phyloP scores from a whole-genome alignment of 495 filamentous ascomycete genomes.

The Diplogelasinospora grovesii region DNA sequence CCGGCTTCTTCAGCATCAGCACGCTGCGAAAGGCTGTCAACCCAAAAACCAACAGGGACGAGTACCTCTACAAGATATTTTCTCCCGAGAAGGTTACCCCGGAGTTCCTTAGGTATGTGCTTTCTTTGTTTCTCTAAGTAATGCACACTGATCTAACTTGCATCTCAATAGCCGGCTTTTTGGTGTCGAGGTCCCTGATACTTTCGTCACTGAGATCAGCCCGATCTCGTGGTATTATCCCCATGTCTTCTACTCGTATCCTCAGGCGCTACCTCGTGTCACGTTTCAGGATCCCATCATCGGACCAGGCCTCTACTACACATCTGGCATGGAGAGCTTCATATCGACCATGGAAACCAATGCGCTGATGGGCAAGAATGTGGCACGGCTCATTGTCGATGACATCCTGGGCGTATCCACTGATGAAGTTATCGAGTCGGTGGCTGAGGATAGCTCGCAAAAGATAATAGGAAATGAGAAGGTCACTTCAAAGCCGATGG shows the following conservation, averaged over 20 bases:
- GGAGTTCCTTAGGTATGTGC: constrained; percentile 49
- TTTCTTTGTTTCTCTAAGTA: neutral
- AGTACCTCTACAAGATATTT: constrained; percentile 96
- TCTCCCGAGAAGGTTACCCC: constrained; percentile 62
- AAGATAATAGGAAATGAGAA: neutral
- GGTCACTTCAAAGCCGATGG: constrained; percentile 6
- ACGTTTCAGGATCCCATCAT: constrained; percentile 81
- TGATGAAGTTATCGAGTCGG: neutral
- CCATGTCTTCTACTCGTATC: constrained; percentile 72
- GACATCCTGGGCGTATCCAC: constrained; percentile 25
- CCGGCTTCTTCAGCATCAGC: constrained; percentile 84
- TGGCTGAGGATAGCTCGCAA: neutral
- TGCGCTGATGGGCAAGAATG: constrained; percentile 90
- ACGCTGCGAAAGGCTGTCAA: constrained; percentile 59
- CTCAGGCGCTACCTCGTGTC: constrained; percentile 70
- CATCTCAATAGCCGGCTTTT: constrained; percentile 25
- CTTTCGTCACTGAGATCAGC: constrained; percentile 23
- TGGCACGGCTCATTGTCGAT: constrained; percentile 71
- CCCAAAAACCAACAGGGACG: constrained; percentile 43
- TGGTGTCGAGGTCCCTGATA: constrained; percentile 36
- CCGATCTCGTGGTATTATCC: constrained; percentile 74
- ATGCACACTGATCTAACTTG: neutral
- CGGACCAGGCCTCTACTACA: constrained; percentile 72
- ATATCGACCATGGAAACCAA: constrained; percentile 99
- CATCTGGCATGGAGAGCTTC: constrained; percentile 87